Conservation (phyloP, 768 basidiomycete species). For the Lactifluus volemus region DNA sequence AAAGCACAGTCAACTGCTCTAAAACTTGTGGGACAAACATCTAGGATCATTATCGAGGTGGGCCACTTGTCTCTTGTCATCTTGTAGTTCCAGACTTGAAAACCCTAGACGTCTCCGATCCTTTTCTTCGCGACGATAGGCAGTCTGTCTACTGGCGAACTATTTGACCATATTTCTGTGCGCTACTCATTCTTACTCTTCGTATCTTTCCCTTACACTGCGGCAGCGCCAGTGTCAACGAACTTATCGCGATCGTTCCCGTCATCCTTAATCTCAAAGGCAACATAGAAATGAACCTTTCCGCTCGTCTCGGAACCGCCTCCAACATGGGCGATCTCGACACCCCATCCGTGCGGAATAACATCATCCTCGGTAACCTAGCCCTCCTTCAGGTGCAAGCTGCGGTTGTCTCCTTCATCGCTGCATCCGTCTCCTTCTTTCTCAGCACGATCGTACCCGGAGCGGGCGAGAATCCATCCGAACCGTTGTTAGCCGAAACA, state of each 20-base stretch:
- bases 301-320: conserved; percentile 89
- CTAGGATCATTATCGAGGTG: conserved; percentile 62
- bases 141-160: conserved; percentile 82
- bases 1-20: conserved; percentile 15
- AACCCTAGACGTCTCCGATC: conserved; percentile 70
- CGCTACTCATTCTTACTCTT: conserved; percentile 4
- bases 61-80: conserved; percentile 10
- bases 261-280: conserved; percentile 93
- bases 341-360: conserved; percentile 47
- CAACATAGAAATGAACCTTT: conserved; percentile 98
- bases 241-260: conserved; percentile 94
- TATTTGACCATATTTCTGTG: conserved; percentile 82
- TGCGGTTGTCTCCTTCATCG: conserved; percentile 77
- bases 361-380: conserved; percentile 74
- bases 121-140: conserved; percentile 78
- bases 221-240: conserved; percentile 72
- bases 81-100: not conserved
- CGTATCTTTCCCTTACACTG: conserved; percentile 54
- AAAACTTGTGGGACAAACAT: conserved; percentile 44
- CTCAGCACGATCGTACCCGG: conserved; percentile 56
- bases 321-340: conserved; percentile 93
- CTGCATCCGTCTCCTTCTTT: conserved; percentile 67
- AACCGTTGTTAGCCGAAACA: not conserved
- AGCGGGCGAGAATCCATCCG: conserved; percentile 1
- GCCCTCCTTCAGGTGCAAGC: conserved; percentile 90